A percentile compares a stretch with the other conserved stretches of the same genome.
Conservation (phyloP, 1,139 yeast genomes). For the Yamadazyma spencermartinsiae region DNA sequence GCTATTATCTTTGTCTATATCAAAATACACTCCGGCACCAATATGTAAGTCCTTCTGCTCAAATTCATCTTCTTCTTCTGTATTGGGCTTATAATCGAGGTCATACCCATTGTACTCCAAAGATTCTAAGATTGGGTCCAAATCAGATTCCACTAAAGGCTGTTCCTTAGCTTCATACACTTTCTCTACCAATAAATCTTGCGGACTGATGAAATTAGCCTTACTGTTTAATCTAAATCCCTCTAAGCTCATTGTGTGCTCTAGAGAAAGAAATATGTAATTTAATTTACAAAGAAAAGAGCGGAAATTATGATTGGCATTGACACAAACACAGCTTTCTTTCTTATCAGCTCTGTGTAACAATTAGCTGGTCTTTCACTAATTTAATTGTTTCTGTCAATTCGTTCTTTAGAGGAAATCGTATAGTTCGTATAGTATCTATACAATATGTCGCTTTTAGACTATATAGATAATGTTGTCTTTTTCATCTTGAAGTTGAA, state of each 20-base stretch:
- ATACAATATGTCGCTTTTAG: no score
- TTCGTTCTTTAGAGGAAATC: no score
- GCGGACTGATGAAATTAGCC: conserved; percentile 13
- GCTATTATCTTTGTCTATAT: conserved; percentile 8
- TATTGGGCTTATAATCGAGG: conserved; percentile 5
- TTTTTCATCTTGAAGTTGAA: no score
- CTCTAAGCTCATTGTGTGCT: conserved; percentile 7
- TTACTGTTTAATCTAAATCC: conserved; percentile 1
- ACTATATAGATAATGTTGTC: background rate
- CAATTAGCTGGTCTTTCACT: no score
- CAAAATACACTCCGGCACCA: conserved; percentile 16
- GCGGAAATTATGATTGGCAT: no score
- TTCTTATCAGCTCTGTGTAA: no score
- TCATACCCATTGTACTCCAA: conserved; percentile 11
- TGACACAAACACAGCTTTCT: no score
- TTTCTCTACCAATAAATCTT: conserved; percentile 10
- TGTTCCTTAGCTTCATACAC: background rate
- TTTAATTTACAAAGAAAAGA: conserved; percentile 1
- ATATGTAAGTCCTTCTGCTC: conserved; percentile 10
- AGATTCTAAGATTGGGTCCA: conserved; percentile 4
- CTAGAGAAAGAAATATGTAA: conserved; percentile 7
- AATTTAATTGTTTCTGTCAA: no score
- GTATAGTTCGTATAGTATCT: no score
- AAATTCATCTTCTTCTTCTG: conserved; percentile 2
- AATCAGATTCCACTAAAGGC: conserved; percentile 1